Percentiles rank a stretch among this genome's conserved stretches.
Evolutionary conservation across 805 yeast species (phyloP).

Genomic region (Hanseniaspora valbyensis): DNA sequence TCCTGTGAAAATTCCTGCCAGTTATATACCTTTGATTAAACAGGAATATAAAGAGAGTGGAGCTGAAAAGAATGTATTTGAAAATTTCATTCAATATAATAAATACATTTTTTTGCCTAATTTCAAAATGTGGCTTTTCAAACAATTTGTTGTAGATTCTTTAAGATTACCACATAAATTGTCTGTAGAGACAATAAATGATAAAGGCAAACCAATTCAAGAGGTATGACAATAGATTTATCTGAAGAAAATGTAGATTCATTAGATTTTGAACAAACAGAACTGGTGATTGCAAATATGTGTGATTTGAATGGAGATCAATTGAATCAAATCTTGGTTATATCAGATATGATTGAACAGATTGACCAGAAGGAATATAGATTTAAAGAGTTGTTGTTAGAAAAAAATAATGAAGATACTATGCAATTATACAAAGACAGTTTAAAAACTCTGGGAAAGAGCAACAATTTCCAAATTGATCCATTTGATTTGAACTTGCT

Average conservation of each 20-base stretch:
- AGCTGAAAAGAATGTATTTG: background rate
- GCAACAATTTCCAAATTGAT: background rate
- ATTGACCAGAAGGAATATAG: constrained; percentile 5
- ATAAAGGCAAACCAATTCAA: too few relatives aligned
- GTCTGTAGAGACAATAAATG: background rate
- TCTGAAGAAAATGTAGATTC: background rate
- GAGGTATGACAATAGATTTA: background rate
- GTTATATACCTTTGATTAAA: background rate
- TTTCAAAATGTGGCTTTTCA: background rate
- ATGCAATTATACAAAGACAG: background rate
- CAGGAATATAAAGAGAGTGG: background rate
- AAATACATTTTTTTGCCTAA: background rate
- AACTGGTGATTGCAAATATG: constrained; percentile 7
- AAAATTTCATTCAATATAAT: background rate
- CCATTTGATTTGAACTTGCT: background rate
- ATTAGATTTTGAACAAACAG: background rate
- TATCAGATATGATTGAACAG: constrained; percentile 10
- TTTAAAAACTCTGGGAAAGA: background rate
- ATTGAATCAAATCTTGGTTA: background rate
- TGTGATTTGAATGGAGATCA: background rate
- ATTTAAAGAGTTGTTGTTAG: background rate
- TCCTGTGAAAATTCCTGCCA: background rate
- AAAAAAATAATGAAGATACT: background rate
- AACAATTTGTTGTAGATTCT: background rate
- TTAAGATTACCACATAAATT: constrained; percentile 7